A percentile compares a stretch with the other conserved stretches of the same genome.
Evolutionary conservation across 1,139 yeast genomes (phyloP).

Genomic region (Pichia inconspicua): DNA sequence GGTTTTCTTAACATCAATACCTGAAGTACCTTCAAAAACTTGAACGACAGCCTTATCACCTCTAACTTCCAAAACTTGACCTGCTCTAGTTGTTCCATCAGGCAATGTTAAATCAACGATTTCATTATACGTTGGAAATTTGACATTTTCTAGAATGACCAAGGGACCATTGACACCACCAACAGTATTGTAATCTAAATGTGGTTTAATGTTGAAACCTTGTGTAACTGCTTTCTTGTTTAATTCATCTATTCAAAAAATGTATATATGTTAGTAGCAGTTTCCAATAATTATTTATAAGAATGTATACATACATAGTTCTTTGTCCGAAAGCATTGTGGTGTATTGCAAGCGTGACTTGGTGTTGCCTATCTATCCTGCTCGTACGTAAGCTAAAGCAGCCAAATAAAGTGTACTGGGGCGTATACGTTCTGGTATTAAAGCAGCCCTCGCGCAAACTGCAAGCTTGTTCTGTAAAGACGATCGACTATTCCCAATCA

Average conservation of each 20-base stretch:
- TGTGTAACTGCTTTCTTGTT: slow-evolving; percentile 89
- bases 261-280: neutral
- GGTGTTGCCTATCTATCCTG: neutral
- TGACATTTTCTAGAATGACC: slow-evolving; percentile 91
- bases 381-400: neutral
- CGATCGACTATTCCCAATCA: neutral
- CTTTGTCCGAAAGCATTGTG: slow-evolving; percentile 43
- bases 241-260: slow-evolving; percentile 43
- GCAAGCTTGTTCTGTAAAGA: neutral
- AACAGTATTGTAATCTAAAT: slow-evolving; percentile 89
- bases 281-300: neutral
- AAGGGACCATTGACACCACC: slow-evolving; percentile 98
- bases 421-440: neutral
- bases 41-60: slow-evolving; percentile 97
- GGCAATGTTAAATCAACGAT: slow-evolving; percentile 94
- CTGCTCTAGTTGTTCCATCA: slow-evolving; percentile 89
- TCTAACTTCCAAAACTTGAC: slow-evolving; percentile 96
- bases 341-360: neutral
- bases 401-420: neutral
- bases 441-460: neutral
- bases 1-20: slow-evolving; percentile 95
- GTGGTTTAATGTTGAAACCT: slow-evolving; percentile 84
- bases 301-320: slow-evolving; percentile 32
- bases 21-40: slow-evolving; percentile 97
- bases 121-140: slow-evolving; percentile 93